Evolutionary conservation across 768 basidiomycete genomes (phyloP).

Genomic region (Mycena venus): DNA sequence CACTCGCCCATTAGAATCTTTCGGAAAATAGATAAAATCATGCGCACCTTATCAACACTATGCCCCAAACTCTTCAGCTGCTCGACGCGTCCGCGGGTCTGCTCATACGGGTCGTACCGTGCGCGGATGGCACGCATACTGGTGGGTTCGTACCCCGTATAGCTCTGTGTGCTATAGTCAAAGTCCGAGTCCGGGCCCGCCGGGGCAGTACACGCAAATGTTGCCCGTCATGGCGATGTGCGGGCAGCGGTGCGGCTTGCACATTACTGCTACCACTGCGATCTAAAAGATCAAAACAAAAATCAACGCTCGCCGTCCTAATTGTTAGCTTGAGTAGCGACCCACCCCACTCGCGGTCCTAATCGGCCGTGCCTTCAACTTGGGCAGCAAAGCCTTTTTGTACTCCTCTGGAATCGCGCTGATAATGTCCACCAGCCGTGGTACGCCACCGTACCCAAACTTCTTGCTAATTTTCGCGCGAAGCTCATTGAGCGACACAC

Average conservation of each 20-base stretch:
- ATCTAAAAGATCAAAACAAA: constrained; percentile 65
- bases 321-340: too few species aligned
- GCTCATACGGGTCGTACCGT: constrained; percentile 95
- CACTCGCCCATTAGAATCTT: background rate
- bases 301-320: too few species aligned
- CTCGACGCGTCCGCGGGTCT: constrained; percentile 94
- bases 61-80: constrained; percentile 97
- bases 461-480: constrained; percentile 93
- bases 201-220: constrained; percentile 98
- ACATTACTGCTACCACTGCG: constrained; percentile 99
- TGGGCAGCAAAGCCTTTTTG: constrained; percentile 91
- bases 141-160: constrained; percentile 96
- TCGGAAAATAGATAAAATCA: background rate
- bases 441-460: constrained; percentile 87
- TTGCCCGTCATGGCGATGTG: constrained; percentile 99
- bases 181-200: constrained; percentile 99
- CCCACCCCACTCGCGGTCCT: constrained; percentile 95
- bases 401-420: constrained; percentile 98
- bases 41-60: constrained; percentile 92
- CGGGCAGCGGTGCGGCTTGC: constrained; percentile 98
- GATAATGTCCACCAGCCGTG: constrained; percentile 96
- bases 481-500: constrained; percentile 89
- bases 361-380: constrained; percentile 93
- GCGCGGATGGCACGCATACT: constrained; percentile 99
- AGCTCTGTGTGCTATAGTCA: constrained; percentile 98